Evolutionary conservation across 176 grass and related monocot genomes (phyloP).

Genomic region (Zizania latifolia): DNA sequence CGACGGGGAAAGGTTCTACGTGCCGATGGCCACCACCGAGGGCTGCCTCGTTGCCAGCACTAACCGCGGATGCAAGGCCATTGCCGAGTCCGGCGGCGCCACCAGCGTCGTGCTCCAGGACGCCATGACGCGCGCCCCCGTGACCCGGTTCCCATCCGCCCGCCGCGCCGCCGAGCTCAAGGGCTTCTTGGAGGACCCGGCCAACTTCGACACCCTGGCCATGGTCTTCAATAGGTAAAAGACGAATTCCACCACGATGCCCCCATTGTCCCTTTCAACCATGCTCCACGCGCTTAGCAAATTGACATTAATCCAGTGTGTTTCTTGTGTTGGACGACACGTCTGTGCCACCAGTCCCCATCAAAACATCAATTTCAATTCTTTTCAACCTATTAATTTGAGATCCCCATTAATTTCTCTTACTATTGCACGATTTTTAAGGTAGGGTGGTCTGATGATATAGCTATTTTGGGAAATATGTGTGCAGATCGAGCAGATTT

Average conservation of each 20-base stretch:
- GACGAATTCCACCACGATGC: not conserved
- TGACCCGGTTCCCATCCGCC: slow-evolving; percentile 41
- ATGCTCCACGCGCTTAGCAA: slow-evolving; percentile 13
- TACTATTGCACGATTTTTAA: not conserved
- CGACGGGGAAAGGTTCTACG: slow-evolving; percentile 43
- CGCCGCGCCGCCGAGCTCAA: slow-evolving; percentile 56
- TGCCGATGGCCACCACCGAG: slow-evolving; percentile 86
- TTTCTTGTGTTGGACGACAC: slow-evolving; percentile 17
- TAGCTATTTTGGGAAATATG: not conserved
- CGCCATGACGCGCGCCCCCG: slow-evolving; percentile 65
- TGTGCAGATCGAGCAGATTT: slow-evolving; percentile 84
- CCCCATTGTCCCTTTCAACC: slow-evolving; percentile 4
- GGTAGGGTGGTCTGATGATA: not conserved
- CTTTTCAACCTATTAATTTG: not conserved
- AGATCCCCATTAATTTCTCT: not conserved
- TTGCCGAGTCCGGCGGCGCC: slow-evolving; percentile 61
- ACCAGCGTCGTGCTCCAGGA: slow-evolving; percentile 55
- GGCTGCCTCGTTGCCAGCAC: slow-evolving; percentile 78
- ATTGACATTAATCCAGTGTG: not conserved
- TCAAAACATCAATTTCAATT: not conserved
- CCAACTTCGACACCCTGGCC: slow-evolving; percentile 49
- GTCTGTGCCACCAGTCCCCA: not conserved
- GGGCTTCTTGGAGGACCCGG: slow-evolving; percentile 47
- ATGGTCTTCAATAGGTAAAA: slow-evolving; percentile 58
- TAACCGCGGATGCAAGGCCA: slow-evolving; percentile 72